Evolutionary conservation across 2,329 filamentous ascomycete genomes (phyloP).

Genomic region (Xylariaceae sp.): DNA sequence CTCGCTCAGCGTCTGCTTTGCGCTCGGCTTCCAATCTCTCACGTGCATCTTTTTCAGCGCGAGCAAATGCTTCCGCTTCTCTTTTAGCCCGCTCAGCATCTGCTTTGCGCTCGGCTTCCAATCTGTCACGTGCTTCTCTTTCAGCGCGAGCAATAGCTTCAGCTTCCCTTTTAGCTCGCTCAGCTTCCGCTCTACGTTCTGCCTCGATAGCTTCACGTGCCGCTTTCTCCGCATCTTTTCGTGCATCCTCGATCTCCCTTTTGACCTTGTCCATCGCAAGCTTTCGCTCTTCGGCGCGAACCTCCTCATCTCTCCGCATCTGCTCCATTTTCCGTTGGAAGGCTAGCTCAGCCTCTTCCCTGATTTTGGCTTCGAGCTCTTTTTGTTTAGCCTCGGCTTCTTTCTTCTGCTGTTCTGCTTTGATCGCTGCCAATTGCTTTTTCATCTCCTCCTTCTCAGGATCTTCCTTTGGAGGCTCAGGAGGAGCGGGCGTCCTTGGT

Average conservation of each 20-base stretch:
- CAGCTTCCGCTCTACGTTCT: constrained; percentile 49
- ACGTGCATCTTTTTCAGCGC: constrained; percentile 46
- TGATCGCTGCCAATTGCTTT: constrained; percentile 61
- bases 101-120: constrained; percentile 42
- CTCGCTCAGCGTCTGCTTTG: constrained; percentile 50
- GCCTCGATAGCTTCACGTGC: constrained; percentile 50
- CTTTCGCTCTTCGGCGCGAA: constrained; percentile 44
- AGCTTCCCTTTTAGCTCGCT: constrained; percentile 38
- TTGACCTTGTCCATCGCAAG: constrained; percentile 53
- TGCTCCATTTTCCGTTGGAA: constrained; percentile 52
- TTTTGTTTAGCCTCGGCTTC: constrained; percentile 54
- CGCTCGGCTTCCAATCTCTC: constrained; percentile 40
- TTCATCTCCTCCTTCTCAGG: constrained; percentile 68
- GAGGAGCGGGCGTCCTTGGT: constrained; percentile 34
- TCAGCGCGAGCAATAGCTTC: constrained; percentile 44
- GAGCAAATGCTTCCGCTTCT: constrained; percentile 40
- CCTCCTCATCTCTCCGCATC: constrained; percentile 45
- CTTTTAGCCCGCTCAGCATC: constrained; percentile 47
- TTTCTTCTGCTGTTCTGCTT: constrained; percentile 53
- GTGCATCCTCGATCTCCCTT: constrained; percentile 56
- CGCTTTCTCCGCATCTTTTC: constrained; percentile 52
- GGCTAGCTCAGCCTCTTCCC: constrained; percentile 54
- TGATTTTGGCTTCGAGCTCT: constrained; percentile 53
- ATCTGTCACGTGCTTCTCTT: constrained; percentile 44
- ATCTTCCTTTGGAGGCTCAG: constrained; percentile 46